Conservation (phyloP, 805 yeast species). For the Saturnispora ahearnii region DNA sequence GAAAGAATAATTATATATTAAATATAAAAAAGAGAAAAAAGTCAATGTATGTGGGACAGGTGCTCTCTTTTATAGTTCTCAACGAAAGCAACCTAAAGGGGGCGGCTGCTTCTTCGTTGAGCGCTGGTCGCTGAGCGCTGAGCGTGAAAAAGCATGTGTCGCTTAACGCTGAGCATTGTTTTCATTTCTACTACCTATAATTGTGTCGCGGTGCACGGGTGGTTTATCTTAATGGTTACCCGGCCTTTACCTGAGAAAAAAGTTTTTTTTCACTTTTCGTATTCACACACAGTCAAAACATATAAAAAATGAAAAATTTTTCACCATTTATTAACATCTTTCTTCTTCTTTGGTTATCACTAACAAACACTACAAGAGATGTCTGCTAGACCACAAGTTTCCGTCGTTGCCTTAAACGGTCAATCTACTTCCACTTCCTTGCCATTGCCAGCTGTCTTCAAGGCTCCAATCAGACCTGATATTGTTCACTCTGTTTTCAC, state of each 20-base stretch:
- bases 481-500: conserved; percentile 98
- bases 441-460: conserved; percentile 96
- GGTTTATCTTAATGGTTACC: neutral
- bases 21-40: too few relatives aligned
- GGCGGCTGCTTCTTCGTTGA: too few relatives aligned
- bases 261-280: neutral
- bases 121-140: too few relatives aligned
- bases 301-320: conserved; percentile 4
- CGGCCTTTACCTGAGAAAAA: neutral
- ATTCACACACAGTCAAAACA: neutral
- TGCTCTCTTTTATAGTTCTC: too few relatives aligned
- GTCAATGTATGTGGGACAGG: too few relatives aligned
- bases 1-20: too few relatives aligned
- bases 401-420: conserved; percentile 81
- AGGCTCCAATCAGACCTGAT: conserved; percentile 99
- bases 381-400: conserved; percentile 84
- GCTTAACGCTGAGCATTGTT: too few relatives aligned
- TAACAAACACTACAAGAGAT: conserved; percentile 16
- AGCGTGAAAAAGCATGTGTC: too few relatives aligned
- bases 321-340: neutral
- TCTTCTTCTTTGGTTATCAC: neutral
- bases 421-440: conserved; percentile 75
- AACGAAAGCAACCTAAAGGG: too few relatives aligned
- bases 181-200: too few relatives aligned
- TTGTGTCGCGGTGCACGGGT: too few relatives aligned